These are phyloP conservation scores for Dactylonectria macrodidyma DNA, from an alignment of 2,329 filamentous ascomycete species.

Conservation along the genomic window DNA sequence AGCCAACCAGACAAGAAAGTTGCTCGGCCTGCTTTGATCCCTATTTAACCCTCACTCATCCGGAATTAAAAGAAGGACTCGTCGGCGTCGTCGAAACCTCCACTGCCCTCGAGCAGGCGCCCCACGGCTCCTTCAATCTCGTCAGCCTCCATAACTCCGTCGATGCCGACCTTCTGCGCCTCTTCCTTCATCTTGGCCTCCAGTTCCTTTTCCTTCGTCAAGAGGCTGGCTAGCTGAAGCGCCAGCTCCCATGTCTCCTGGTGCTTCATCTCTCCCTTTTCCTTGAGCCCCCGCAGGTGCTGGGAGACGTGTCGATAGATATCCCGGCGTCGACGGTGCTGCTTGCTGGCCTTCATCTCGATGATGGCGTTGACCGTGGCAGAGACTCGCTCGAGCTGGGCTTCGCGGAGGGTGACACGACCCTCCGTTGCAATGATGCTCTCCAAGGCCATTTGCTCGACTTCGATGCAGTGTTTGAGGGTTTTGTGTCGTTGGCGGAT, in stretches of 20 bases:
- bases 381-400: conserved; percentile 32
- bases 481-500: conserved; percentile 40
- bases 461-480: conserved; percentile 28
- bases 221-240: conserved; percentile 15
- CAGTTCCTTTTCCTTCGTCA: conserved; percentile 25
- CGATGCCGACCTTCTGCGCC: conserved; percentile 28
- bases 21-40: not conserved
- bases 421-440: conserved; percentile 17
- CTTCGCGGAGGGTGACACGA: conserved; percentile 30
- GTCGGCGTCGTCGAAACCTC: not conserved
- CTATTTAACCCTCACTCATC: not conserved
- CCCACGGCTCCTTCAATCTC: conserved; percentile 26
- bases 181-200: conserved; percentile 25
- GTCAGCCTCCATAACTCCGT: conserved; percentile 10
- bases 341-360: conserved; percentile 14
- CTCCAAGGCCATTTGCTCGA: conserved; percentile 9
- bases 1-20: not conserved
- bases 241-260: conserved; percentile 25
- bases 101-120: conserved; percentile 8
- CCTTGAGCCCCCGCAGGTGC: conserved; percentile 42
- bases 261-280: conserved; percentile 10
- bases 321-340: conserved; percentile 30
- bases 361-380: conserved; percentile 20
- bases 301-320: conserved; percentile 47
- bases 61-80: conserved; percentile 26